These are phyloP conservation scores for Tulasnella sp. DNA, from an alignment of 768 basidiomycete species.

Conservation along the genomic window DNA sequence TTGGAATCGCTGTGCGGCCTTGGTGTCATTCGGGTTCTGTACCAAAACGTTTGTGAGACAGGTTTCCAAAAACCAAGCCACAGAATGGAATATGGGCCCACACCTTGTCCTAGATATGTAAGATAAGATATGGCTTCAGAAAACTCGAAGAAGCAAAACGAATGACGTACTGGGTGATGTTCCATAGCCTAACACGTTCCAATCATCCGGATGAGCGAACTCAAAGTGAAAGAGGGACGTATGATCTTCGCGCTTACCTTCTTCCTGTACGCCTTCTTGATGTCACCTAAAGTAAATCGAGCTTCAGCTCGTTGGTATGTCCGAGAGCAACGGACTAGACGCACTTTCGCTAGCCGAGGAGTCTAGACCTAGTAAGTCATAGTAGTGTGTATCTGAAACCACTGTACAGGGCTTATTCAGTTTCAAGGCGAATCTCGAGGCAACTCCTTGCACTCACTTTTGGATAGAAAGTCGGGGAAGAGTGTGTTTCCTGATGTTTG, in stretches of 20 bases:
- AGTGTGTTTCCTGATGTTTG: neutral
- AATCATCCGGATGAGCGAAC: slow-evolving; percentile 18
- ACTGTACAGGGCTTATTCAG: slow-evolving; percentile 10
- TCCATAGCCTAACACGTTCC: slow-evolving; percentile 55
- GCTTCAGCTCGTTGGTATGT: neutral
- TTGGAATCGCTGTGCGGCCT: slow-evolving; percentile 75
- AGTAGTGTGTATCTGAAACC: slow-evolving; percentile 41
- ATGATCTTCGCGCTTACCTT: slow-evolving; percentile 46
- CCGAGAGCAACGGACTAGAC: slow-evolving; percentile 14
- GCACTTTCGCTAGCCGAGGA: slow-evolving; percentile 62
- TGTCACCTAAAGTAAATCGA: slow-evolving; percentile 45
- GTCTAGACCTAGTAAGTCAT: slow-evolving; percentile 72
- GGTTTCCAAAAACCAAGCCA: no score
- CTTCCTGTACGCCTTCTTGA: slow-evolving; percentile 89
- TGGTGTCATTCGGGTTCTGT: slow-evolving; percentile 82
- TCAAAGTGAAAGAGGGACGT: neutral
- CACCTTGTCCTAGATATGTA: slow-evolving; percentile 52
- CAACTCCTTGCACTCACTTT: no score
- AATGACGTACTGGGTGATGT: slow-evolving; percentile 64
- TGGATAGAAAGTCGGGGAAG: no score
- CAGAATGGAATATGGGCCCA: slow-evolving; percentile 8
- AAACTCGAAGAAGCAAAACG: neutral
- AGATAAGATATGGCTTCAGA: neutral
- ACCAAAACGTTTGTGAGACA: neutral
- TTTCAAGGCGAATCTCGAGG: no score